Conservation (phyloP, 345 rosid species). For the Gossypium longicalyx region DNA sequence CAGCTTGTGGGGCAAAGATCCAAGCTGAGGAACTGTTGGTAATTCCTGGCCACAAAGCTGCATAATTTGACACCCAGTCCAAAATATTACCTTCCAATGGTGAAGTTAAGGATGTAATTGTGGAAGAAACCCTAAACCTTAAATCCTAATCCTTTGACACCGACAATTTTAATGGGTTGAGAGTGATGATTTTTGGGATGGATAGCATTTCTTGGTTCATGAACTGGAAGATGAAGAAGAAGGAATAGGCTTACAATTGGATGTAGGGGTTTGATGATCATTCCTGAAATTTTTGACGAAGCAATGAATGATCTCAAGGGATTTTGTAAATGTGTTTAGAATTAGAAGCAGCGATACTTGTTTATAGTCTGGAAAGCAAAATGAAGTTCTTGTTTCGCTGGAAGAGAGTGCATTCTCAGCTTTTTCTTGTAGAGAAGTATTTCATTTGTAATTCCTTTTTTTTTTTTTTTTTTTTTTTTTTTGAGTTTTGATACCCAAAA, state of each 20-base stretch:
- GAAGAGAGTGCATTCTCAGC: constrained; percentile 4
- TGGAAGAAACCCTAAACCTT: not conserved
- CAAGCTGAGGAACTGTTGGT: constrained; percentile 77
- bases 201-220: not conserved
- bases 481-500: not conserved
- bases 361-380: not conserved
- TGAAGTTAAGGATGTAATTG: constrained; percentile 13
- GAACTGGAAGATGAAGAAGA: not conserved
- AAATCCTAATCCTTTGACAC: not conserved
- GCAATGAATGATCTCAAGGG: not conserved
- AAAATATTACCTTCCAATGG: constrained; percentile 4
- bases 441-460: not conserved
- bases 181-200: constrained; percentile 1
- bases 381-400: not conserved
- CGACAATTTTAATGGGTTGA: constrained; percentile 9
- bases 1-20: constrained; percentile 54
- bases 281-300: constrained; percentile 11
- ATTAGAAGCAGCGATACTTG: not conserved
- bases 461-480: not conserved
- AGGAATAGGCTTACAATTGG: too few species aligned
- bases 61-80: constrained; percentile 25
- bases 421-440: not conserved
- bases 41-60: constrained; percentile 48
- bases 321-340: constrained; percentile 11
- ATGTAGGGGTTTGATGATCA: constrained; percentile 10